phyloP scores from a whole-genome alignment of 768 basidiomycete genomes.

The Suillus sp. region DNA sequence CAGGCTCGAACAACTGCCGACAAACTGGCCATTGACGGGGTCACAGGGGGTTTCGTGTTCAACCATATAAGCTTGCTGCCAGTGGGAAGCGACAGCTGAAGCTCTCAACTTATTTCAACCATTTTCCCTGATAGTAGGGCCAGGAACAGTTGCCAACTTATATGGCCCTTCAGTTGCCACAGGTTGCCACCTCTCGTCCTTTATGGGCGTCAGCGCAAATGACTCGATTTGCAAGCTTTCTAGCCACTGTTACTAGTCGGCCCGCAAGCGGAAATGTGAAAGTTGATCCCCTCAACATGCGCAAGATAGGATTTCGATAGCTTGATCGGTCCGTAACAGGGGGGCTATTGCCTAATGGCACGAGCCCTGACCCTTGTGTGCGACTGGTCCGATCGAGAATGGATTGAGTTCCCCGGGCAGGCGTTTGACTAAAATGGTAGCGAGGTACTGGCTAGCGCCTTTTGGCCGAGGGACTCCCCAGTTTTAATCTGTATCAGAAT shows the following conservation, averaged over 20 bases:
- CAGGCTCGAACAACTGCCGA: not conserved
- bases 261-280: slow-evolving; percentile 24
- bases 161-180: slow-evolving; percentile 8
- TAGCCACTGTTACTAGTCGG: slow-evolving; percentile 1
- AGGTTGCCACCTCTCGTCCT: slow-evolving; percentile 19
- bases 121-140: not conserved
- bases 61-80: not conserved
- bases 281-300: slow-evolving; percentile 19
- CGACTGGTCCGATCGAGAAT: not conserved
- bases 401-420: not conserved
- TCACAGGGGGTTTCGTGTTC: not conserved
- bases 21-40: not conserved
- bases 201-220: slow-evolving; percentile 23
- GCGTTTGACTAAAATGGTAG: not conserved
- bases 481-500: not conserved
- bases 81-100: not conserved
- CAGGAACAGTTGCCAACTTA: not conserved
- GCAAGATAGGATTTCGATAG: slow-evolving; percentile 30
- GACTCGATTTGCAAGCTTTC: not conserved
- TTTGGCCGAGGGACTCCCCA: not conserved
- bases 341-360: not conserved
- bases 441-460: not conserved
- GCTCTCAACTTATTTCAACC: not conserved
- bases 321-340: slow-evolving; percentile 5
- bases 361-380: not conserved